Evolutionary conservation across 1,284 basidiomycete species (phyloP), one percentile per base, ranked within the genome.

Genomic region (Moesziomyces parantarcticus): DNA sequence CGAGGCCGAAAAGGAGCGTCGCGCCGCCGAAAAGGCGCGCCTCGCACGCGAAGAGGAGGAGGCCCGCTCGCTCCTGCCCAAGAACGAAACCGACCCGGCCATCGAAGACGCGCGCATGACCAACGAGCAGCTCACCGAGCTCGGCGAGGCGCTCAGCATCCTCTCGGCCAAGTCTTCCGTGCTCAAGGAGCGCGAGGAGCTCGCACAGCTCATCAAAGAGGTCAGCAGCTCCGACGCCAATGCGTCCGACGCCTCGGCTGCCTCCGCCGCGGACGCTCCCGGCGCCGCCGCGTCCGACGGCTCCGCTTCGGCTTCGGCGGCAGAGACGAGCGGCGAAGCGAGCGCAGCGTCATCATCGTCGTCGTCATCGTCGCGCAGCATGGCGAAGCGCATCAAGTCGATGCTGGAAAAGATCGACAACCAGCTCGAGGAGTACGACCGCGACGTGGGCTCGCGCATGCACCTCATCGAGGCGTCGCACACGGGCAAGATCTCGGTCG

Each of bases 361-460:
- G 5, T 67, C 74, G 14, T 54, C 66, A 18, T 68, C 64, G 44
- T 62, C 90, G 29, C 90, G 90, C 56, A 91, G 91, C 29, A 87
- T 99, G 72, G 93, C 92, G 73, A 97, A 98, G 87, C 91, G 93
- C 48, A 95, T 99, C 84, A 91, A 94, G 61, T 88, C 89, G 40
- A 97, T 99, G 94, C 89, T 99, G 61, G 93, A 91, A 78, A 96
- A 96, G 88, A 92, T 99, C 84, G 96, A 99, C 86, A 85, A 88
- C 43, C 96, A 99, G 84, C 88, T 99, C 11, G 89, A 92, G 77
- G 94, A 91, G 70, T 99, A 98, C 85, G 96, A 99, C 64, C 66
- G 75, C 20, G 83, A 84, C 47, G 82, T 99, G 34, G 97, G 96
- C 40, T 91, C 88, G 67, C 92, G 92, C 34, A 88, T 99, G 80